Evolutionary conservation across 768 basidiomycete genomes (phyloP).

Genomic region (Lactarius pseudohatsudake): DNA sequence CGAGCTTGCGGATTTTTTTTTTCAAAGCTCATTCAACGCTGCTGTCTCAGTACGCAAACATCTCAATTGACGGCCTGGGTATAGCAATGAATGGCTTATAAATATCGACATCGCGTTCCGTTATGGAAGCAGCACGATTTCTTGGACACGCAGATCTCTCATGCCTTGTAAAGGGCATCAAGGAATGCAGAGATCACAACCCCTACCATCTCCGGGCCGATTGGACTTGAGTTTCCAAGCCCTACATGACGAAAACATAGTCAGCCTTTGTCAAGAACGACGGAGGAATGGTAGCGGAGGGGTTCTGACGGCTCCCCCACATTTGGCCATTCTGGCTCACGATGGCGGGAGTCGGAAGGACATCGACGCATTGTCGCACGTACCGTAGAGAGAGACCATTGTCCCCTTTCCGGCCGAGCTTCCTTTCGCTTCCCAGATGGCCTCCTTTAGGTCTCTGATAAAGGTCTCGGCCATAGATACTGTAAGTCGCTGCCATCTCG

Average conservation of each 20-base stretch:
- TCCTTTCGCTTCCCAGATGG: slow-evolving; percentile 68
- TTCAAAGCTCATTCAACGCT: neutral
- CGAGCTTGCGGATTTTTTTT: neutral
- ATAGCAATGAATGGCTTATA: neutral
- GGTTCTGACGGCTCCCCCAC: neutral
- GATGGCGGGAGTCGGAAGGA: neutral
- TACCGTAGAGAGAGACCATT: slow-evolving; percentile 92
- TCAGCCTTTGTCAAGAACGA: slow-evolving; percentile 1
- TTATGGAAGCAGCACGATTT: neutral
- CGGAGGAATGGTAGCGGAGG: neutral
- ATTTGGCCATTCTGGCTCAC: too few species aligned
- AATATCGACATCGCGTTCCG: neutral
- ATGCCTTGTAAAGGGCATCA: slow-evolving; percentile 29
- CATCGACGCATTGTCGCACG: slow-evolving; percentile 31
- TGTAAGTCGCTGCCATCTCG: slow-evolving; percentile 64
- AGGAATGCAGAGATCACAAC: slow-evolving; percentile 24
- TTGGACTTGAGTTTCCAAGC: slow-evolving; percentile 29
- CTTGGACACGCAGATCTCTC: neutral
- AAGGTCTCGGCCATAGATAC: slow-evolving; percentile 73
- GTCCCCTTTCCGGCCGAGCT: slow-evolving; percentile 70
- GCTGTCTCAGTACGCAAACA: neutral
- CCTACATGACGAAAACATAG: slow-evolving; percentile 8
- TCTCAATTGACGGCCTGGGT: slow-evolving; percentile 1
- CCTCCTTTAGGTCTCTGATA: slow-evolving; percentile 78
- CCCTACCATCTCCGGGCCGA: slow-evolving; percentile 29